Percentiles rank a stretch among this genome's conserved stretches.
Evolutionary conservation across 768 basidiomycete species (phyloP).

Genomic region (Mycena latifolia): DNA sequence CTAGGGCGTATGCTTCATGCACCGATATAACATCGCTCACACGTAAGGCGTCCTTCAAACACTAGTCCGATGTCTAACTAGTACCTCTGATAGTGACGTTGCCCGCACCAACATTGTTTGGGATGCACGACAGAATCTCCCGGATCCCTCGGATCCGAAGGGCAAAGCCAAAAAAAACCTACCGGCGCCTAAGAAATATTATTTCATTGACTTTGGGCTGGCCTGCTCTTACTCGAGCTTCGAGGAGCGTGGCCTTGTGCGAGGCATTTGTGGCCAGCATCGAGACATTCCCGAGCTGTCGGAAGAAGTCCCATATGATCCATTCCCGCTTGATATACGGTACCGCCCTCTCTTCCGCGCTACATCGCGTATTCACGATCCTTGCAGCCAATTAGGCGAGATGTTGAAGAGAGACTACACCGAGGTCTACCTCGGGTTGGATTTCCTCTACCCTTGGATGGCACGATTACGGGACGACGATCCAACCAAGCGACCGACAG

Average conservation of each 20-base stretch:
- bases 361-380: neutral
- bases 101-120: slow-evolving; percentile 36
- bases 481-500: slow-evolving; percentile 28
- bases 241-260: slow-evolving; percentile 35
- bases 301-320: slow-evolving; percentile 35
- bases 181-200: slow-evolving; percentile 24
- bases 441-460: slow-evolving; percentile 32
- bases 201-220: slow-evolving; percentile 36
- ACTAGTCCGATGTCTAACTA: neutral
- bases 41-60: slow-evolving; percentile 15
- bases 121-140: slow-evolving; percentile 26
- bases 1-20: slow-evolving; percentile 37
- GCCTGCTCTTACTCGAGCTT: slow-evolving; percentile 35
- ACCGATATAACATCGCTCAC: slow-evolving; percentile 36
- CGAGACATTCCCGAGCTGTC: slow-evolving; percentile 36
- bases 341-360: neutral
- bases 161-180: slow-evolving; percentile 14
- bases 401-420: slow-evolving; percentile 35
- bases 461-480: slow-evolving; percentile 33
- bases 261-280: slow-evolving; percentile 35
- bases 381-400: slow-evolving; percentile 34
- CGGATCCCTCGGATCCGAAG: slow-evolving; percentile 24
- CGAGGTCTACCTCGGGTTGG: slow-evolving; percentile 26
- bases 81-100: slow-evolving; percentile 22
- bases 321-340: slow-evolving; percentile 35